A percentile compares a stretch with the other conserved stretches of the same genome.
Conservation (phyloP, 129 eudicot genomes). For the Pseudognaphalium luteoalbum region DNA sequence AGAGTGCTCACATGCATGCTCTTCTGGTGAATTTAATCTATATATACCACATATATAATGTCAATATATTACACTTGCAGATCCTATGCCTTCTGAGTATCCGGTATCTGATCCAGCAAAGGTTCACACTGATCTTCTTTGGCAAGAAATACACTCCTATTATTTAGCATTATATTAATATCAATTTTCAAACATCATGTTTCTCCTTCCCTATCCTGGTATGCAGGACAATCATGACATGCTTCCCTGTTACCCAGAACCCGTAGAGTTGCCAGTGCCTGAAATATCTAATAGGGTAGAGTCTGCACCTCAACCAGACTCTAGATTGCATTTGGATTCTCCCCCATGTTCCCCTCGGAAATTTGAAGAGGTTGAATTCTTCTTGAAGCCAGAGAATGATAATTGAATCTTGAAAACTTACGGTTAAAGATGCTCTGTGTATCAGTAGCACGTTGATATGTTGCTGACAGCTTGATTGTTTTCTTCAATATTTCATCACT, state of each 20-base stretch:
- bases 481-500: not conserved
- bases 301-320: not conserved
- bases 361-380: not conserved
- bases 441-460: not conserved
- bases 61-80: not conserved
- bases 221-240: not conserved
- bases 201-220: not conserved
- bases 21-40: not conserved
- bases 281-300: not conserved
- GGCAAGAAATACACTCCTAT: not conserved
- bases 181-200: not conserved
- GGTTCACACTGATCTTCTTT: not conserved
- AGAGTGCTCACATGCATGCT: not conserved
- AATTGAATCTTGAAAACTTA: not conserved
- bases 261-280: not conserved
- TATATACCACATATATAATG: not conserved
- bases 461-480: not conserved
- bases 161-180: not conserved
- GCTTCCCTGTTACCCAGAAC: not conserved
- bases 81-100: not conserved
- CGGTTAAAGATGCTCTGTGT: not conserved
- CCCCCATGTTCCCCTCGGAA: not conserved
- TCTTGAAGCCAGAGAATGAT: not conserved
- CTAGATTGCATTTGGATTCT: not conserved
- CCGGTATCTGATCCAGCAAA: not conserved